Evolutionary conservation across 495 filamentous ascomycete genomes (phyloP), one percentile per base, ranked within the genome.

Genomic region (Trichoderma orchidacearum): DNA sequence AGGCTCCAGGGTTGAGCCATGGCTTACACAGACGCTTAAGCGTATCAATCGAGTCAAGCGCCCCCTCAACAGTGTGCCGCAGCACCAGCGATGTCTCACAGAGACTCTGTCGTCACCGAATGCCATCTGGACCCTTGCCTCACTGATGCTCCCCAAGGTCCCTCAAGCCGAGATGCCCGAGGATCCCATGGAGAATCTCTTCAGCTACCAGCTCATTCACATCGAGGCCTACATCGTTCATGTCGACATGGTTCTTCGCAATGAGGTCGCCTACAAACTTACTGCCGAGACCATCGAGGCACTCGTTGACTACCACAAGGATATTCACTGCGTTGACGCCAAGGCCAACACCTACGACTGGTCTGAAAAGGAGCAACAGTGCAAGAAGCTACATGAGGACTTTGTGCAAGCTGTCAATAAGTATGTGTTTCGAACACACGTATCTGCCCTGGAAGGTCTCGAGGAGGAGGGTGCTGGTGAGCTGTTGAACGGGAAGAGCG

Each of bases 161-260:
- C 91, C 93, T 54, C 89, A 97, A 59, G 72, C 90, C 29, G 88
- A 97, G 63, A 79, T 97, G 61, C 79, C 81, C 64, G 88, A 83
- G 70, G 89, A 96, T 66, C 75, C 82, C 36, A 90, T 96, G 68
- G 93, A 97, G 72, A 89, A 87, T 56, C 72, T 97, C 57, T 88
- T 87, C 80, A 95, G 95, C 77, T 92, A 89, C 70, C 87, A 95
- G 78, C 82, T 96, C 73, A 78, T 96, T 70, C 88, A 96, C 68
- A 79, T 97, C 60, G 91, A 97, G 72, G 94, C 93, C 51, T 99
- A 99, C 71, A 89, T 97, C 61, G 93, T 99, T 58, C 94, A 97
- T 71, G 90, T 99, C 70, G 93, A 99, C 74, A 93, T 99, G 88
- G 93, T 99, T 50, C 85, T 93, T 56, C 84, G 90, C 69, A 95